phyloP scores from a whole-genome alignment of 352 stramenopile species.

The Pythium scleroteichum region DNA sequence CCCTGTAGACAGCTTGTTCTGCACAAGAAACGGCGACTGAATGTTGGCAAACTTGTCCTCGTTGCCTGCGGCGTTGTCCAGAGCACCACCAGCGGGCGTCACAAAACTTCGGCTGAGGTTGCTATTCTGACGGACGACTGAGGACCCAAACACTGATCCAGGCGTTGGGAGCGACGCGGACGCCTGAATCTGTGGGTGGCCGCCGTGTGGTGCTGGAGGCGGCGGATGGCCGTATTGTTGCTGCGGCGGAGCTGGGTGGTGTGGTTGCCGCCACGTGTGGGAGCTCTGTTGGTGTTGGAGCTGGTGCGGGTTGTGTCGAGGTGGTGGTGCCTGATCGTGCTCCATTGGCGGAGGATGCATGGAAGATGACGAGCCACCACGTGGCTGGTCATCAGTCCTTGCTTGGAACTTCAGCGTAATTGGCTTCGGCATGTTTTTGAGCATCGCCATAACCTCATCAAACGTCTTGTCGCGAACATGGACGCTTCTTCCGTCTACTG shows the following conservation, averaged over 20 bases:
- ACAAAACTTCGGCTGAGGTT: constrained; percentile 68
- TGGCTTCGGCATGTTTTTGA: constrained; percentile 88
- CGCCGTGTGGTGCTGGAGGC: not conserved
- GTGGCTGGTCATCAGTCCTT: constrained; percentile 29
- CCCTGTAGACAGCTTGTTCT: constrained; percentile 86
- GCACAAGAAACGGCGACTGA: constrained; percentile 81
- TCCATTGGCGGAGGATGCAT: constrained; percentile 16
- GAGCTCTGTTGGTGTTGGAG: constrained; percentile 42
- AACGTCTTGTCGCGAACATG: constrained; percentile 83
- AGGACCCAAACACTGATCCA: constrained; percentile 23
- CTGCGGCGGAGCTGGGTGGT: constrained; percentile 24
- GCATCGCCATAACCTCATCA: constrained; percentile 85
- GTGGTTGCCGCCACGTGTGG: constrained; percentile 59
- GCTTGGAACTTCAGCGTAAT: constrained; percentile 84
- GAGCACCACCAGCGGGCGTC: constrained; percentile 18
- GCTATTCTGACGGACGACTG: constrained; percentile 40
- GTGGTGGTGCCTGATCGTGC: not conserved
- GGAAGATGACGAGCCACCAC: constrained; percentile 12
- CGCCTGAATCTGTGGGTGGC: constrained; percentile 10
- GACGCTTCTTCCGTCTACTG: constrained; percentile 78
- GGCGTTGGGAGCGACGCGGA: constrained; percentile 22
- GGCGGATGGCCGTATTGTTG: constrained; percentile 16
- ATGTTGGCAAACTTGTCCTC: constrained; percentile 88
- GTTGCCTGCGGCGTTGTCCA: constrained; percentile 48
- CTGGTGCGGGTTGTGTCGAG: constrained; percentile 10